These are phyloP conservation scores for Auricularia sp. DNA, from an alignment of 768 basidiomycete species.

Conservation along the genomic window DNA sequence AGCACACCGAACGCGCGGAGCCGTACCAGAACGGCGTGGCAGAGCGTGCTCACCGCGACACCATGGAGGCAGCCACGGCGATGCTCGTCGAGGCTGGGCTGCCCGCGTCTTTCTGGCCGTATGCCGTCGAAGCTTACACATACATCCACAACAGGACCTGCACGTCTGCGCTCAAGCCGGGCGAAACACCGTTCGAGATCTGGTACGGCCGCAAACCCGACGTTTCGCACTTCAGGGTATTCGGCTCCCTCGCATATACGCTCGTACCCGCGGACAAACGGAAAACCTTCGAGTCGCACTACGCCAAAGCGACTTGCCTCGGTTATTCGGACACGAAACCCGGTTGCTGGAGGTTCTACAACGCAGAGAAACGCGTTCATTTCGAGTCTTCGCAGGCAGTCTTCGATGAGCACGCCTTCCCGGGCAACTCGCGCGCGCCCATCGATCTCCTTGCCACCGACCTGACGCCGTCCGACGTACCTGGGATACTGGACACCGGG, in stretches of 20 bases:
- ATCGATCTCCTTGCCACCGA: background rate
- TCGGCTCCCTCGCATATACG: constrained; percentile 31
- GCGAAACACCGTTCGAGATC: constrained; percentile 17
- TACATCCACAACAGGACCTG: background rate
- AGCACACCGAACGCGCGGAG: background rate
- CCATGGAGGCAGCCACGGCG: background rate
- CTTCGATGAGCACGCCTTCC: constrained; percentile 8
- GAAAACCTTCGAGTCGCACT: constrained; percentile 8
- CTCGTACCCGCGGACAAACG: constrained; percentile 24
- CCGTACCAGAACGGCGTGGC: constrained; percentile 1
- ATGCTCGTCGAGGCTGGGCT: constrained; percentile 4
- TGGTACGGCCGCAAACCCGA: constrained; percentile 10
- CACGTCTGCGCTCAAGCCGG: background rate
- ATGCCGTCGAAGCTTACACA: background rate
- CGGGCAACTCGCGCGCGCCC: background rate
- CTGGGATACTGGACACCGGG: background rate
- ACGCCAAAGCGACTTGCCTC: constrained; percentile 28
- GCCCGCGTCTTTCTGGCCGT: constrained; percentile 3
- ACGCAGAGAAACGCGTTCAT: background rate
- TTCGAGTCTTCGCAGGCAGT: constrained; percentile 6
- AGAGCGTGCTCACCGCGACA: background rate
- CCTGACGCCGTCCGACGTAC: background rate
- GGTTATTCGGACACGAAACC: constrained; percentile 22
- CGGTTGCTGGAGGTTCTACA: constrained; percentile 1
- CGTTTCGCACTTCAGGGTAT: constrained; percentile 22